Evolutionary conservation across 441 rosid genomes (phyloP), one percentile per base, ranked within the genome.

Genomic region (Cnidoscolus chayamansa): DNA sequence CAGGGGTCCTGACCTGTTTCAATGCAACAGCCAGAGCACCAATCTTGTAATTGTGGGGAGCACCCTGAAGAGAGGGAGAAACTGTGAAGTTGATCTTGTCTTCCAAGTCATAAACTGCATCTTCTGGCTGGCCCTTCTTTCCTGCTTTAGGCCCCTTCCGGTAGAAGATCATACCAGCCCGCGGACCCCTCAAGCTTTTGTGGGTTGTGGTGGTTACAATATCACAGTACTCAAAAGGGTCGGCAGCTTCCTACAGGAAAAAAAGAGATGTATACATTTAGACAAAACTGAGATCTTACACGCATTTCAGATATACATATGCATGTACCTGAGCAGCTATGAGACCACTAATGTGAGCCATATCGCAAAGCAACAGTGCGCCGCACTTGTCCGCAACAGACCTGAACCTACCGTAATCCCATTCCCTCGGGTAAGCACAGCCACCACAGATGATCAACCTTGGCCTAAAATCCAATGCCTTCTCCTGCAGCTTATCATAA

Each of bases 31-130:
- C 99, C 76, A 95, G 79, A 68, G 99, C 98, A 70, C 92, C 98
- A n/a, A 95, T 95, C 88, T 95, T 98, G 92, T 95, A 96, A 67
- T 95, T 95, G 88, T 95, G 99, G 0, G 99, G 99, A 77, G 98
- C 99, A 61, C 99, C 99, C 80, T 95, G 99, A 78, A 93, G 96
- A 2, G 99, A 87, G 5, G 99, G 99, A 84, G 90, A 93, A 32
- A 95, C 99, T 0, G 99, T 71, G 63, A 95, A 95, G 89, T 95
- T 95, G 86, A 95, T 84, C 87, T 89, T 95, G 85, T 95, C 99
- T 79, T 95, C 99, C 17, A 95, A 95, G 66, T 93, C 95, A 55
- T 95, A 95, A 47, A 84, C 91, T 0, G 97, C 99, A 80, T 77
- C 95, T 82, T 88, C 98, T 1, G 99, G 92, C 77, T 91, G 97